Base-by-base conservation (phyloP, 768 basidiomycete genomes). In the Austroboletus festivus region DNA sequence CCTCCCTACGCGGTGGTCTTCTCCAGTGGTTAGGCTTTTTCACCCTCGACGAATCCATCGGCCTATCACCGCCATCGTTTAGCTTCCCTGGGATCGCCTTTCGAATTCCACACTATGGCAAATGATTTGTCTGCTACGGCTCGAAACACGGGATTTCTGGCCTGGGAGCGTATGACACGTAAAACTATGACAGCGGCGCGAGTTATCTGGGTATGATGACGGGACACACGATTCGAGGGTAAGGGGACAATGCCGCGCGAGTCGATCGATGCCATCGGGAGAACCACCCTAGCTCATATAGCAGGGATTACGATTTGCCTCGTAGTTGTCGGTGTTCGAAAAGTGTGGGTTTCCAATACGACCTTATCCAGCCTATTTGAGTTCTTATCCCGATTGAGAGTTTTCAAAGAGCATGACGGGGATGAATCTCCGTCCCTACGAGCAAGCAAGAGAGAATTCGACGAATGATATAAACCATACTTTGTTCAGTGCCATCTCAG, bases 221-320 rank as follows among this genome's bases (percentile, higher is more conserved):
- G 50, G 46, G 57, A 45, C 33, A 40, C 33, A 33, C 50, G 63
- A 68, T 65, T 65, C 61, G 57, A 64, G 64, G 63, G 63, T 64
- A 51, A 47, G 49, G 15, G 26, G 35, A 46, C 46, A 38, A 49
- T 50, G 43, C 54, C 53, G 54, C 60, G 39, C 47, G 28, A 55
- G 52, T 54, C 52, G 60, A 57, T 65, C 63, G 57, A 65, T 63
- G 62, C 57, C 60, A 62, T 63, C 57, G 60, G 63, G 54, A 49
- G 61, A 62, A 62, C 51, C 50, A 22, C 42, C 16, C 37, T 35
- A 9, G 38, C 41, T 38, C 49, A 48, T 24, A 48, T 26, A 50
- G 34, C 46, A 53, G 33, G 49, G 47, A 60, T 57, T 42, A 51
- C 46, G 50, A 42, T 43, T 44, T 47, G 16, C 50, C 45, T 56